phyloP scores from a whole-genome alignment of 257 asterid genomes.

The Eustoma russellianum region DNA sequence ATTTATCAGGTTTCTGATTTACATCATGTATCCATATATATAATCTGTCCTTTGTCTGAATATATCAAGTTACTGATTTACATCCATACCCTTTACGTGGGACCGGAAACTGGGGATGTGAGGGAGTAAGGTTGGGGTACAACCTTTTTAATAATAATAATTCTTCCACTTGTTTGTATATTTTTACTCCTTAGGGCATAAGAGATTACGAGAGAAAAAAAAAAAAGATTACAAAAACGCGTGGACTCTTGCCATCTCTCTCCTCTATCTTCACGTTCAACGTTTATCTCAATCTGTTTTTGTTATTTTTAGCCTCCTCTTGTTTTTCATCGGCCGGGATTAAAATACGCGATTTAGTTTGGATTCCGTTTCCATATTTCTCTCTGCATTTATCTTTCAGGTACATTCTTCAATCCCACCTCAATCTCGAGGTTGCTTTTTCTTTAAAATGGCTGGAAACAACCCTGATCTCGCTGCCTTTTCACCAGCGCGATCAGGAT shows the following conservation, averaged over 20 bases:
- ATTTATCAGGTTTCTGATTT: no score
- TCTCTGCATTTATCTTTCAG: conserved; percentile 25
- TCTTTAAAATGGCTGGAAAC: conserved; percentile 7
- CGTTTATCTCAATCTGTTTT: neutral
- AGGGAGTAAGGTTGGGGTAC: no score
- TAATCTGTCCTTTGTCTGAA: no score
- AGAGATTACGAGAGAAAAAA: neutral
- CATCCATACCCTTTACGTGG: no score
- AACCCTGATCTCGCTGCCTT: conserved; percentile 53
- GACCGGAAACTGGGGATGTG: no score
- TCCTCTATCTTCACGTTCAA: neutral
- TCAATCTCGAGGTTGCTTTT: conserved; percentile 2
- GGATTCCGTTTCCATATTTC: conserved; percentile 7
- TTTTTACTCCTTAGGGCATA: no score
- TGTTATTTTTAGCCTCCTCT: neutral
- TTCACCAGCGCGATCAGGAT: conserved; percentile 39
- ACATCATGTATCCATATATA: no score
- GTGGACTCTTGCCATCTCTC: neutral
- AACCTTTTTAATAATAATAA: no score
- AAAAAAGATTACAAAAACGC: conserved; percentile 2
- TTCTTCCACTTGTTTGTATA: no score
- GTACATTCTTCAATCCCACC: conserved; percentile 18
- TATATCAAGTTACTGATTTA: no score
- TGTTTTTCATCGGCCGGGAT: neutral
- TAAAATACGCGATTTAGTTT: conserved; percentile 14